Conservation (phyloP, 108 stramenopile genomes). For the Cyclotella cryptica region DNA sequence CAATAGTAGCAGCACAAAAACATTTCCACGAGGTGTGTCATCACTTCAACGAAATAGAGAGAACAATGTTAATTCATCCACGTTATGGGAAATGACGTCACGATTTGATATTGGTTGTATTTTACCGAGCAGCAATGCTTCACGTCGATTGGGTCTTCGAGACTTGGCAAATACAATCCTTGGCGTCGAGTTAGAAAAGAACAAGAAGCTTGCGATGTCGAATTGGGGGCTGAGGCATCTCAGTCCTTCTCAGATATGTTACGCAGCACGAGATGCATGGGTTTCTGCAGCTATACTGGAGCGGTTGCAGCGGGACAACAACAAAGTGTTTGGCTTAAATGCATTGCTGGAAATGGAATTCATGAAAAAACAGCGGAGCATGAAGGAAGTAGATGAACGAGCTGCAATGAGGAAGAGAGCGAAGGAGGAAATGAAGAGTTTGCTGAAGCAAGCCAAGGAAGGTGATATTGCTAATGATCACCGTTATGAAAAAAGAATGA, state of each 20-base stretch:
- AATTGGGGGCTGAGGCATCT: conserved; percentile 72
- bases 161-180: conserved; percentile 51
- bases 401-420: conserved; percentile 37
- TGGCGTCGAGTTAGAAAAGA: conserved; percentile 66
- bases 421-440: conserved; percentile 34
- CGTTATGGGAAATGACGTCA: conserved; percentile 52
- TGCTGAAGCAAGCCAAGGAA: conserved; percentile 21
- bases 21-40: background rate
- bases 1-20: background rate
- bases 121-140: conserved; percentile 18
- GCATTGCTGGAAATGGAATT: conserved; percentile 45
- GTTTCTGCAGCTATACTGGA: conserved; percentile 68
- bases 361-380: conserved; percentile 34
- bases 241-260: conserved; percentile 62
- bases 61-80: conserved; percentile 4
- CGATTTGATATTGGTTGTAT: conserved; percentile 69
- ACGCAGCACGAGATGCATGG: conserved; percentile 88
- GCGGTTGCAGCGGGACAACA: conserved; percentile 40
- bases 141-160: conserved; percentile 52
- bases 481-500: conserved; percentile 14
- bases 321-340: conserved; percentile 43
- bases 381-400: conserved; percentile 49
- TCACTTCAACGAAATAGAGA: background rate
- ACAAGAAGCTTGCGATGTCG: conserved; percentile 48
- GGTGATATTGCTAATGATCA: background rate